Base-by-base conservation (phyloP, 495 filamentous ascomycete species). In the Rusavskia elegans region DNA sequence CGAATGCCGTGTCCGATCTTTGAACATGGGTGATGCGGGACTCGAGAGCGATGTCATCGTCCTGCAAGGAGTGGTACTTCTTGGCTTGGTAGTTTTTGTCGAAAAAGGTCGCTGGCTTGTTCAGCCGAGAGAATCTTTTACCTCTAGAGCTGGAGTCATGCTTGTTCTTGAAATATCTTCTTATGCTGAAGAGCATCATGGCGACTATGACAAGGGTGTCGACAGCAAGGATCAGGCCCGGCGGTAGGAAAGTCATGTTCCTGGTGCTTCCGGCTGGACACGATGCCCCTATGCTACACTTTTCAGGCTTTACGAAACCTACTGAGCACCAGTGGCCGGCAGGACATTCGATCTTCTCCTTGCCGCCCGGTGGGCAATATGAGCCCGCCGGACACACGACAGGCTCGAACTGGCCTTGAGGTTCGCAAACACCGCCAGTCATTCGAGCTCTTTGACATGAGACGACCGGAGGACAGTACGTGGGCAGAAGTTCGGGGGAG, bases 401-500 rank as follows among this genome's bases (percentile, higher is more conserved):
- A 13, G 72, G 72, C 52, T 76, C 72, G 44, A 65, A 68, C 6
- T 14, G 53, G 7, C 66, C 69, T 21, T 63, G 38, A 2, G 65
- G 54, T 7, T 36, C 17, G 49, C 68, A 71, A 11, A 52, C 40
- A 7, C 35, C 42, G 20, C 66, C 65, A 6, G 58, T 55, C 2
- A 73, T 50, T 52, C 72, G 61, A 10, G 63, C 59, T 40, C 54
- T 54, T 40, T 68, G 63, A 46, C 65, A 73, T 10, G 56, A 48
- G 3, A 63, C 62, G 10, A 64, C 50, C 1, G 72, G 72, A 36
- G 71, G 64, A 45, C 72, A 75, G 55, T 65, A 75, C 53, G 68
- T 62, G 17, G 72, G 72, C 4, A 70, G 60, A 1, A 62, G 61
- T 42, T 65, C 66, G 30, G 66, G 63, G 4, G 69, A 69, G 48